Evolutionary conservation across 768 basidiomycete species (phyloP), one percentile per base, ranked within the genome.

Genomic region (Psilocybe tampanensis): DNA sequence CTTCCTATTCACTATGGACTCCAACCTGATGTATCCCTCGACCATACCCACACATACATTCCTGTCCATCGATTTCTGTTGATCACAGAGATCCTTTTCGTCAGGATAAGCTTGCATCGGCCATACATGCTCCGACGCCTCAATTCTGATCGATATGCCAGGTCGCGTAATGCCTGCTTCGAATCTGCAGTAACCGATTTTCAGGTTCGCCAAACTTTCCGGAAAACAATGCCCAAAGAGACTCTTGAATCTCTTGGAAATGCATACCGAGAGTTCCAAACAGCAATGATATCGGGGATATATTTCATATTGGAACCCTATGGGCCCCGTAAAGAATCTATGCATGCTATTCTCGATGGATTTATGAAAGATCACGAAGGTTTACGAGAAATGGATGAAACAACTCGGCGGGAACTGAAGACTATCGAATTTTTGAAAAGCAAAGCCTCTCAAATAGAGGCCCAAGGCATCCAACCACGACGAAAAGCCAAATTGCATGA

Each of bases 111-210:
- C 65, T 74, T 94, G 29, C 89, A 96, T 71, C 84, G 95, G 26
- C 95, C 95, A 2, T 97, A 95, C 71, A 79, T 97, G 39, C 76
- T 97, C 41, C 85, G 94, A 49, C 84, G 85, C 45, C 79, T 94
- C 45, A 80, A 83, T 66, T 88, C 88, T 39, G 90, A 92, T 65
- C 88, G 90, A 18, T 95, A 92, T 72, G 75, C 83, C 39, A 86
- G 88, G 26, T 96, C 95, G 8, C 78, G 94, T 36, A 78, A 76
- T 53, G 95, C 94, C 13, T 97, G 94, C 69, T 95, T 96, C 65
- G 92, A 96, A 59, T 92, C 92, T 12, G 92, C 94, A 3, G 84
- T 92, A 63, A 88, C 86, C 66, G 94, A 96, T 69, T 95, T 90
- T 67, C 80, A 86, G 62, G 85, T 94, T 58, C 85, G 92, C 48